Percentiles rank a stretch among this genome's conserved stretches.
phyloP scores from a whole-genome alignment of 768 basidiomycete genomes.

The Hortiboletus flavorubellus region DNA sequence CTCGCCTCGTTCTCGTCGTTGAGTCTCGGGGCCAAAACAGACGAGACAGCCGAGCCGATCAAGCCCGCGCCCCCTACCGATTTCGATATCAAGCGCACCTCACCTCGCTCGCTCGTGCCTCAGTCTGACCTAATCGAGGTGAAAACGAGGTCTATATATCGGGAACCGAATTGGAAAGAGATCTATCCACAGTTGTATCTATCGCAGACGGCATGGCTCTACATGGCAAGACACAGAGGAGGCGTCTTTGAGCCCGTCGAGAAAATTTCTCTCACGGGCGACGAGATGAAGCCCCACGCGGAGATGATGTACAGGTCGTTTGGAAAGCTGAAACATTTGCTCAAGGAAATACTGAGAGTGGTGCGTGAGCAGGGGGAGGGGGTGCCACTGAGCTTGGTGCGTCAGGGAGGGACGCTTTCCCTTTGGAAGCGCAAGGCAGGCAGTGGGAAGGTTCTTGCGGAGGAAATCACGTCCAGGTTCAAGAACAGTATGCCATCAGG shows the following conservation, averaged over 20 bases:
- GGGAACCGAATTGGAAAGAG: constrained; percentile 53
- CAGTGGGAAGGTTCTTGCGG: constrained; percentile 18
- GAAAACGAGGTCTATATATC: constrained; percentile 27
- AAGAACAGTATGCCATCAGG: too few relatives aligned
- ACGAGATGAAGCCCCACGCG: constrained; percentile 23
- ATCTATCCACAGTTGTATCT: constrained; percentile 65
- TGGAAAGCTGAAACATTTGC: constrained; percentile 26
- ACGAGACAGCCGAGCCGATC: background rate
- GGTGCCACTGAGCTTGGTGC: constrained; percentile 56
- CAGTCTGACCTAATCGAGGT: constrained; percentile 37
- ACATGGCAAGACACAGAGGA: constrained; percentile 53
- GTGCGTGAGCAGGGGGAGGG: constrained; percentile 51
- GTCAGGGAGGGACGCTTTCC: constrained; percentile 38
- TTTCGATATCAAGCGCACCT: constrained; percentile 21
- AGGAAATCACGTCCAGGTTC: constrained; percentile 25
- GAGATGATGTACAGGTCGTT: constrained; percentile 19
- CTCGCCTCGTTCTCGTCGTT: constrained; percentile 25
- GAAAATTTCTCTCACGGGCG: constrained; percentile 40
- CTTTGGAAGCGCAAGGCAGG: constrained; percentile 46
- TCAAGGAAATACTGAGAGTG: constrained; percentile 41
- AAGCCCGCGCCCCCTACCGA: background rate
- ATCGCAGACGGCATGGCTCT: constrained; percentile 62
- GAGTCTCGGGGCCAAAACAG: constrained; percentile 10
- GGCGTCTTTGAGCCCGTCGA: constrained; percentile 51
- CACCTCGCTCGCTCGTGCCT: constrained; percentile 28